Conservation (phyloP, 1,284 basidiomycete genomes). For the Pseudozyma tsukubaensis region DNA sequence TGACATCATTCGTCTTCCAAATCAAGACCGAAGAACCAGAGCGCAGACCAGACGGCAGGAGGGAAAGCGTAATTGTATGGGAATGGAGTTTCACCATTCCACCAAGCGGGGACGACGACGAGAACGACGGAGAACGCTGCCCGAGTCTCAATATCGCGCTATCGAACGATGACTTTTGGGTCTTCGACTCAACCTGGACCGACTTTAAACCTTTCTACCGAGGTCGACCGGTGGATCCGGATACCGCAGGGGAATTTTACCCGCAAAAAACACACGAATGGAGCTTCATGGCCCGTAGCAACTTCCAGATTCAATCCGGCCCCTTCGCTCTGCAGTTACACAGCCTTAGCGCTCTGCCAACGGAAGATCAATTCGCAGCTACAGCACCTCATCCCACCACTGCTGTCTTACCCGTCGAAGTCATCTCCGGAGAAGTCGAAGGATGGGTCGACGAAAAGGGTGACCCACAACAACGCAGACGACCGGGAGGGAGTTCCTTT, state of each 20-base stretch:
- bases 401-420: not conserved
- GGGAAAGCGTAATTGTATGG: constrained; percentile 70
- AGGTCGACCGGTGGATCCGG: constrained; percentile 67
- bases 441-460: constrained; percentile 30
- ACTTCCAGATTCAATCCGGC: constrained; percentile 56
- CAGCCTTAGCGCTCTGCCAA: constrained; percentile 31
- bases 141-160: constrained; percentile 12
- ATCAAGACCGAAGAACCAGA: constrained; percentile 69
- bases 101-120: constrained; percentile 1
- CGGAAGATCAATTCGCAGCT: constrained; percentile 10
- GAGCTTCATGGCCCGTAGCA: constrained; percentile 60
- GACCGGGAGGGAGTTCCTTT: constrained; percentile 22
- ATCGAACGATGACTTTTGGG: constrained; percentile 38
- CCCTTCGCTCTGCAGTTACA: constrained; percentile 45
- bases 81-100: constrained; percentile 69
- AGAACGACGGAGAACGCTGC: not conserved
- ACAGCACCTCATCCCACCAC: not conserved
- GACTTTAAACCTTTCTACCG: constrained; percentile 71
- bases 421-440: not conserved
- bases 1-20: constrained; percentile 69
- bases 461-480: not conserved
- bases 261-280: constrained; percentile 50
- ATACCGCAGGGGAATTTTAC: constrained; percentile 35
- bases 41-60: constrained; percentile 67
- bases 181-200: constrained; percentile 66